These are phyloP conservation scores for Bretziella fagacearum DNA, from an alignment of 2,329 filamentous ascomycete genomes.

Conservation along the genomic window DNA sequence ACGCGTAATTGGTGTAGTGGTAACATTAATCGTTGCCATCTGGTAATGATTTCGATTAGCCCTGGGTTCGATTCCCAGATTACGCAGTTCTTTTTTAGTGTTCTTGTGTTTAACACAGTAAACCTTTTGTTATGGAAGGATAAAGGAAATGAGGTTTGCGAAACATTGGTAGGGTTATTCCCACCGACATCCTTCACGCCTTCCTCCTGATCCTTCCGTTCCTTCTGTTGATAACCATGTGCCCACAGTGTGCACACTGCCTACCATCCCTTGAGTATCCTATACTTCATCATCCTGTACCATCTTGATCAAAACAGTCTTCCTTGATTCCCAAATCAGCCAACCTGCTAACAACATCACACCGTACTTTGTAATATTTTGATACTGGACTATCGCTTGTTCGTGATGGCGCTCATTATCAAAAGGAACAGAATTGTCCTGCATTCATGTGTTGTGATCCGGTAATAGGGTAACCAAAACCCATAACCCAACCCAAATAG, in stretches of 20 bases:
- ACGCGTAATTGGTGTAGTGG: conserved; percentile 1
- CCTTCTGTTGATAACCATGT: background rate
- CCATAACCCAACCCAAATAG: conserved; percentile 3
- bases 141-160: background rate
- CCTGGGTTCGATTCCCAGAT: conserved; percentile 5
- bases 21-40: conserved; percentile 4
- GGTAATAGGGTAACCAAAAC: conserved; percentile 4
- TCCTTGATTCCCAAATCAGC: too few species aligned
- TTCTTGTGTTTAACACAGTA: too few species aligned
- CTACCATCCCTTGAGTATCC: too few species aligned
- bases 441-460: conserved; percentile 7
- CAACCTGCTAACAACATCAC: background rate
- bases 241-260: too few species aligned
- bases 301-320: background rate
- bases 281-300: background rate
- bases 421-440: conserved; percentile 3
- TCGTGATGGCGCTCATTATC: conserved; percentile 1
- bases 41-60: conserved; percentile 4
- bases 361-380: background rate
- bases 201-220: too few species aligned
- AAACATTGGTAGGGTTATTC: too few species aligned
- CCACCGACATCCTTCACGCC: too few species aligned
- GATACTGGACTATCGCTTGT: conserved; percentile 1
- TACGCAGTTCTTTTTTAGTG: background rate
- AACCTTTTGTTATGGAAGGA: too few species aligned